Base-by-base conservation (phyloP, 176 grass and related monocot species). In the Coix lacrymajobi region DNA sequence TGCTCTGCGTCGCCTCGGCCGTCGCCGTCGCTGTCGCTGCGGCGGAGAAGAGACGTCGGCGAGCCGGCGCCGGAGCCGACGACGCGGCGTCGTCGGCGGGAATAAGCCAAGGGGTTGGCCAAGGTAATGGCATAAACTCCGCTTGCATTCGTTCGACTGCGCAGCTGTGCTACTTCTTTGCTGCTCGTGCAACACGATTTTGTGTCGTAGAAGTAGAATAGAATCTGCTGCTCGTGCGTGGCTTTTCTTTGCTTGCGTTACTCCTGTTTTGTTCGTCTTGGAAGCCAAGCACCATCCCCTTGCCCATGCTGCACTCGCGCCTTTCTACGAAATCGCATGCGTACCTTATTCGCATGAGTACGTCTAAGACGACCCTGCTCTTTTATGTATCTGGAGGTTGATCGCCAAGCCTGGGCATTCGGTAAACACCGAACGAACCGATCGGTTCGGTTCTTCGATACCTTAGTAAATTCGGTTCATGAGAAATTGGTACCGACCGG, bases 201-300 rank as follows among this genome's bases (percentile, higher is more conserved):
- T 78, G 65, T 49, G 52, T 10, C 22, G 65, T 72, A 79, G 51
- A 2, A 51, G 41, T 45, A 15, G 49, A 22, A 52, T 25, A 58
- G 75, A 85, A 79, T 72, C 66, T 2, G 46, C 30, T 28, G 64
- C 6, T 56, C 61, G 75, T 39, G 69, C 48, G 48, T 82, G n/a
- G 29, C 71, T 76, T 76, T 87, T 87, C 49, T 31, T 73, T 30
- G 69, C 41, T n/a, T 29, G 61, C 43, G 76, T 8, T 70, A 33
- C 26, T 17, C 19, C 17, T 39, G 64, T 30, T 22, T 56, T 72
- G 61, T 28, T 40, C 32, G 8, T 82, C 87, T 89, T 94, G 9
- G 66, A 94, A 85, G 92, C 81, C 89, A 92, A 89, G 89, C 34
- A 72, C 85, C 34, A 62, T 85, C 30, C 29, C 11, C 29, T 66